A percentile compares a stretch with the other conserved stretches of the same genome.
These are phyloP conservation scores for Populus hybrid DNA, from an alignment of 441 rosid species.

Conservation along the genomic window DNA sequence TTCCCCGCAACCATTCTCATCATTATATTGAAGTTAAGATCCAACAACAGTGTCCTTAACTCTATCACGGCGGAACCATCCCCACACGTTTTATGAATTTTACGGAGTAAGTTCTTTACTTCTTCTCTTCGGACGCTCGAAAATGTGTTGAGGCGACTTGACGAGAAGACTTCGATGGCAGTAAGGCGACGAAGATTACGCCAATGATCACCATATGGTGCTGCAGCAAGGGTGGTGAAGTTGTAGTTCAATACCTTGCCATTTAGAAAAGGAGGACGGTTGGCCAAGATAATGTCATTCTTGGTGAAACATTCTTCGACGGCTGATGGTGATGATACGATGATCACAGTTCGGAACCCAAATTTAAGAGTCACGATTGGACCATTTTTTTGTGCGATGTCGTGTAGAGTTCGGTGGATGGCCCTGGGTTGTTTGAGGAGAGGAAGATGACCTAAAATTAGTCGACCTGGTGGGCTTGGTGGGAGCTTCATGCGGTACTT, in stretches of 20 bases:
- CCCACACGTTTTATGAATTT: slow-evolving; percentile 16
- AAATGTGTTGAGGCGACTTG: slow-evolving; percentile 34
- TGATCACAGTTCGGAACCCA: neutral
- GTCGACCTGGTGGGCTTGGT: slow-evolving; percentile 11
- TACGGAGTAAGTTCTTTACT: slow-evolving; percentile 27
- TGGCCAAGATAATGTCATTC: slow-evolving; percentile 18
- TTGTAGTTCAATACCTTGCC: neutral
- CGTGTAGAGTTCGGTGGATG: slow-evolving; percentile 14
- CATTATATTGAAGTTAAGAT: slow-evolving; percentile 44
- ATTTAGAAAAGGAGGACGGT: slow-evolving; percentile 13
- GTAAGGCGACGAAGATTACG: slow-evolving; percentile 61
- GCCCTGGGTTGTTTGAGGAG: slow-evolving; percentile 10
- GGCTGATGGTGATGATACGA: slow-evolving; percentile 9
- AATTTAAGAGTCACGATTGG: slow-evolving; percentile 11
- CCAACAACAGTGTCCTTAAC: slow-evolving; percentile 36
- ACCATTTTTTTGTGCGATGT: slow-evolving; percentile 3
- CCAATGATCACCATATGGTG: slow-evolving; percentile 39
- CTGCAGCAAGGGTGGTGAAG: neutral
- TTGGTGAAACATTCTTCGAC: slow-evolving; percentile 20
- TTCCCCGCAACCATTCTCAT: slow-evolving; percentile 52
- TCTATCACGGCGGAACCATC: slow-evolving; percentile 34
- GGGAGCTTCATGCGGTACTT: slow-evolving; percentile 11
- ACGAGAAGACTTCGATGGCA: slow-evolving; percentile 47
- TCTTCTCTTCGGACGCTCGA: slow-evolving; percentile 43
- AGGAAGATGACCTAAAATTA: slow-evolving; percentile 19